Evolutionary conservation across 1,139 yeast genomes (phyloP).

Genomic region (Diutina catenulata): DNA sequence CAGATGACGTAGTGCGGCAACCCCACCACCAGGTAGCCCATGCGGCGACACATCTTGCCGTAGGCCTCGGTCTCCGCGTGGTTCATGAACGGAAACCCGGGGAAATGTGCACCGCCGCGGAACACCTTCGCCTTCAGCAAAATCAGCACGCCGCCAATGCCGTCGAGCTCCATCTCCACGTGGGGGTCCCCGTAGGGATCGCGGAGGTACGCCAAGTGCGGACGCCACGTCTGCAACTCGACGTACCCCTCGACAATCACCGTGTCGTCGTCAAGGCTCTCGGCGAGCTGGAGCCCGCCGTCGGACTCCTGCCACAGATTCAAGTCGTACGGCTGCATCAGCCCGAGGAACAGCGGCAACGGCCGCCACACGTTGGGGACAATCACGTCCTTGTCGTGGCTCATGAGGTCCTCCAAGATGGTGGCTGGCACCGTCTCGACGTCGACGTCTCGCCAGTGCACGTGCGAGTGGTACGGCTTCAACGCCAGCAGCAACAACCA

Average conservation of each 20-base stretch:
- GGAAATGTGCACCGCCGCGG: slow-evolving; percentile 74
- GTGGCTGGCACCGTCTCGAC: slow-evolving; percentile 42
- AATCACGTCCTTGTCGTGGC: slow-evolving; percentile 38
- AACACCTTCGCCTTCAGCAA: slow-evolving; percentile 71
- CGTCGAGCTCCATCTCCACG: slow-evolving; percentile 80
- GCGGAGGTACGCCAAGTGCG: slow-evolving; percentile 77
- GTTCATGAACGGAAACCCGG: slow-evolving; percentile 80
- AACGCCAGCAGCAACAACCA: slow-evolving; percentile 42
- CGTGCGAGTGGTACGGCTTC: slow-evolving; percentile 40
- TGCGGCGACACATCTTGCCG: slow-evolving; percentile 71
- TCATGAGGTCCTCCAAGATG: slow-evolving; percentile 41
- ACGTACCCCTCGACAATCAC: slow-evolving; percentile 89
- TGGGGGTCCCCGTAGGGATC: slow-evolving; percentile 82
- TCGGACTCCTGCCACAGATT: slow-evolving; percentile 88
- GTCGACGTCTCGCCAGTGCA: slow-evolving; percentile 47
- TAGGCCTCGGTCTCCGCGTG: slow-evolving; percentile 94
- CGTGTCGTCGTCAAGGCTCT: slow-evolving; percentile 69
- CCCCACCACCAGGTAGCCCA: slow-evolving; percentile 77
- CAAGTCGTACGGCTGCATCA: slow-evolving; percentile 82
- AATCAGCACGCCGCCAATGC: slow-evolving; percentile 86
- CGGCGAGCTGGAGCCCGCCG: slow-evolving; percentile 72
- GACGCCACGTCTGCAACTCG: slow-evolving; percentile 89
- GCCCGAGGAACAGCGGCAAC: slow-evolving; percentile 35
- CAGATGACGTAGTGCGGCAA: slow-evolving; percentile 84
- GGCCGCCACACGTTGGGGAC: slow-evolving; percentile 94